Base-by-base conservation (phyloP, 1,284 basidiomycete species). In the Chalciporus sp. region DNA sequence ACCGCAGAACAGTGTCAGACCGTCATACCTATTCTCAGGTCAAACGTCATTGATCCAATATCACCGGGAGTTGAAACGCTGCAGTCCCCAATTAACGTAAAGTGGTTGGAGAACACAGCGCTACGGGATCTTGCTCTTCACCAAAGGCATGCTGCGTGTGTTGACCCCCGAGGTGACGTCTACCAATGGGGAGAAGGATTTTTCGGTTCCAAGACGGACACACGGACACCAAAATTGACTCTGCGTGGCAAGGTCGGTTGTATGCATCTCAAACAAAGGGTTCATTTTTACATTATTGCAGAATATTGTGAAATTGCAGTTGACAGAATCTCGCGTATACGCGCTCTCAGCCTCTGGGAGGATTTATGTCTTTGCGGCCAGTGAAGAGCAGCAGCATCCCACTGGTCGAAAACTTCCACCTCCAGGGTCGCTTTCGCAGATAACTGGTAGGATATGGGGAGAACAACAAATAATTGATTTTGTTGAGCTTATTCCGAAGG, bases 141-240 rank as follows among this genome's bases (percentile, higher is more conserved):
- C 42, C 81, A 86, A 61, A 79, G 76, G 42, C 89, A 94, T 61
- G 92, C 85, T 1, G 92, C 89, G 4, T 92, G 88, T 57, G 83
- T 94, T n/a, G 92, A 95, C 68, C 87, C 85, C 3, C 78, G 82
- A 41, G 95, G 95, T 23, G 91, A 98, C 63, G 83, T 94, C 1
- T 92, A 94, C 70, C 91, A 94, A 65, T 95, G 93, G 94, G 92
- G 92, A 0, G 76, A 79, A 43, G 84, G 81, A 1, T 90, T 83
- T 65, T 80, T 78, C 57, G 77, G 74, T 26, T 68, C 69, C 1
- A 42, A 51, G 46, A 41, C 61, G n/a, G 58, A 56, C 11, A 55
- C 56, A 39, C 61, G 64, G 37, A 50, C 52, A 31, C 60, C 63
- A 23, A 63, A 72, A 54, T 79, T 85, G 42, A 72, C 73, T 42